A percentile compares a stretch with the other conserved stretches of the same genome.
phyloP scores from a whole-genome alignment of 2,329 filamentous ascomycete species.

The Xylariaceae sp. region DNA sequence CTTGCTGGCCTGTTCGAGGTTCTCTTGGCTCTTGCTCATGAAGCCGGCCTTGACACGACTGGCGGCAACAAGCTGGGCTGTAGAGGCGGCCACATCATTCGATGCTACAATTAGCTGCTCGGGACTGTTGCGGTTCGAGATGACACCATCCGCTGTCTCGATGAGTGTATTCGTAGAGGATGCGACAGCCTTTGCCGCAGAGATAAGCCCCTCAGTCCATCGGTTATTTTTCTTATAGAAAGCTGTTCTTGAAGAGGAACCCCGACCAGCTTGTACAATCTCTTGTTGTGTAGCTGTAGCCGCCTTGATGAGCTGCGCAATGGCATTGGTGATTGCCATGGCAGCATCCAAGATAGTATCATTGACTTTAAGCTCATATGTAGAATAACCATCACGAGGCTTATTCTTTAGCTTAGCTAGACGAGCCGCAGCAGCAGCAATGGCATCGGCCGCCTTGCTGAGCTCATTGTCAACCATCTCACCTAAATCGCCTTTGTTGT shows the following conservation, averaged over 20 bases:
- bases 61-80: slow-evolving; percentile 92
- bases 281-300: slow-evolving; percentile 91
- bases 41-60: slow-evolving; percentile 95
- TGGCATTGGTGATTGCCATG: slow-evolving; percentile 87
- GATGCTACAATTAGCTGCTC: slow-evolving; percentile 97
- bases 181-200: slow-evolving; percentile 93
- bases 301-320: slow-evolving; percentile 90
- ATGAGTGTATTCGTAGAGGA: slow-evolving; percentile 92
- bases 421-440: slow-evolving; percentile 84
- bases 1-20: slow-evolving; percentile 84
- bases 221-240: slow-evolving; percentile 99
- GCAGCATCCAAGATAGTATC: slow-evolving; percentile 93
- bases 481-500: slow-evolving; percentile 77
- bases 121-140: slow-evolving; percentile 84
- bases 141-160: slow-evolving; percentile 94
- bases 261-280: slow-evolving; percentile 89
- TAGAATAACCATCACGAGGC: slow-evolving; percentile 90
- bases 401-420: slow-evolving; percentile 93
- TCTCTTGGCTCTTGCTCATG: slow-evolving; percentile 95
- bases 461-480: slow-evolving; percentile 91
- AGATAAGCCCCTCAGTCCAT: slow-evolving; percentile 97
- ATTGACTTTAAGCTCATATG: slow-evolving; percentile 93
- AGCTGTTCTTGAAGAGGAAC: slow-evolving; percentile 79
- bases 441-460: slow-evolving; percentile 89
- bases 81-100: slow-evolving; percentile 94